A percentile compares a stretch with the other conserved stretches of the same genome.
Conservation (phyloP, 805 yeast species). For the Lipomyces yamanashiensis region DNA sequence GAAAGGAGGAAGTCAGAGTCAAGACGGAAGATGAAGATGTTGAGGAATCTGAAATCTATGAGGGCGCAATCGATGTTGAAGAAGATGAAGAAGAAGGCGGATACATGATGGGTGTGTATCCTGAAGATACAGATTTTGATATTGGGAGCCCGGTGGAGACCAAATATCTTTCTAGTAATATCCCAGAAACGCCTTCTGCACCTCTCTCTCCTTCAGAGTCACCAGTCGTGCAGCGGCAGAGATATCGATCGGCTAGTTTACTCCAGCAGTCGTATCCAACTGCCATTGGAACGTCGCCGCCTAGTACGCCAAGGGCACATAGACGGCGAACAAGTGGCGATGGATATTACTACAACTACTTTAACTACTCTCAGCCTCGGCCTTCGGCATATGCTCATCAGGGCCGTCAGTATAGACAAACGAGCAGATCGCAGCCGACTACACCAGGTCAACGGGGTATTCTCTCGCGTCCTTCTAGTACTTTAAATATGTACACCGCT, state of each 20-base stretch:
- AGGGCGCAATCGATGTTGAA: constrained; percentile 3
- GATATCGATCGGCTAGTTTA: constrained; percentile 6
- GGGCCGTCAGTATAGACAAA: constrained; percentile 2
- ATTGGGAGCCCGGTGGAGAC: constrained; percentile 27
- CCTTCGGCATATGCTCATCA: constrained; percentile 1
- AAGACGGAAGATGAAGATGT: constrained; percentile 2
- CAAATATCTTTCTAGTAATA: neutral
- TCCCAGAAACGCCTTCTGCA: neutral
- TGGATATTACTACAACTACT: constrained; percentile 28
- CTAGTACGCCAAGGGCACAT: constrained; percentile 4
- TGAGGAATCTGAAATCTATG: constrained; percentile 1
- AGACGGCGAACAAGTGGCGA: constrained; percentile 31
- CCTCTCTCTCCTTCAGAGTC: constrained; percentile 6
- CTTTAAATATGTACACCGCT: neutral
- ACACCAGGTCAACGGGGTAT: constrained; percentile 18
- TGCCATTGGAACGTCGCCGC: constrained; percentile 6
- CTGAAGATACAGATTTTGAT: constrained; percentile 34
- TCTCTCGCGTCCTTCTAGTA: constrained; percentile 13
- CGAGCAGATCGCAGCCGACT: constrained; percentile 28
- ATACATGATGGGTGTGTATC: constrained; percentile 29
- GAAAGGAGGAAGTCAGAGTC: constrained; percentile 5
- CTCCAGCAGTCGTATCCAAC: neutral
- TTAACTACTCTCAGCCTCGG: constrained; percentile 24
- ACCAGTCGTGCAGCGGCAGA: neutral
- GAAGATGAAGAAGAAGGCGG: constrained; percentile 21